Base-by-base conservation (phyloP, 2,329 filamentous ascomycete genomes). In the Boeremia exigua region DNA sequence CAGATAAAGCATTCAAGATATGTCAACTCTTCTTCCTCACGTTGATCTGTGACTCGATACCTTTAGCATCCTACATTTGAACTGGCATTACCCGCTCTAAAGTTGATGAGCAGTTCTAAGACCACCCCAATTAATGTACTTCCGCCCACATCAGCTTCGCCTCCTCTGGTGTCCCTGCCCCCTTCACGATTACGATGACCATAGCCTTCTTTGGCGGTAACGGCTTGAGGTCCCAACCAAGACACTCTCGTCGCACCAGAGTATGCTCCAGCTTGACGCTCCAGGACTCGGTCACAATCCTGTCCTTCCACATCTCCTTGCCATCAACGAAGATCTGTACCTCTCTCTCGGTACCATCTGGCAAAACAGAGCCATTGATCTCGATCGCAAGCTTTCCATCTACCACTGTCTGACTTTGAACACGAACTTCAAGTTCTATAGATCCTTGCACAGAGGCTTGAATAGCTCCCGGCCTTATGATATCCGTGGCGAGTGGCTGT, bases 221-320 rank as follows among this genome's bases (percentile, higher is more conserved):
- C 2, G 67, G 67, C 34, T 61, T 60, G 6, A 70, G 48, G 49
- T 71, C 64, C 69, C 69, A 71, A 2, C 67, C 66, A 23, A 71
- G 14, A 19, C 51, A 46, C 7, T 58, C 48, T 6, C 44, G 32
- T 4, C 60, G 49, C 36, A 52, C 23, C 2, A 49, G 54, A 12
- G 23, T 23, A 38, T 63, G 42, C n/a, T 50, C 39, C 11, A 66
- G 19, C 5, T 39, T 33, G 3, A 63, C 30, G 2, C 38, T 42
- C 64, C 63, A 67, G 1, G 58, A 11, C n/a, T 25, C 37, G 1
- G 29, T 44, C 1, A 32, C 12, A 1, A 40, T 11, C 0, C 23
- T 36, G 1, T 25, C 27, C 19, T 34, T 47, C 23, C 58, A 57
- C 4, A 19, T 37, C 19, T 57, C 47, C 37, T 57, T n/a, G 2